Conservation (phyloP, 352 stramenopile genomes). For the Globisporangium splendens region DNA sequence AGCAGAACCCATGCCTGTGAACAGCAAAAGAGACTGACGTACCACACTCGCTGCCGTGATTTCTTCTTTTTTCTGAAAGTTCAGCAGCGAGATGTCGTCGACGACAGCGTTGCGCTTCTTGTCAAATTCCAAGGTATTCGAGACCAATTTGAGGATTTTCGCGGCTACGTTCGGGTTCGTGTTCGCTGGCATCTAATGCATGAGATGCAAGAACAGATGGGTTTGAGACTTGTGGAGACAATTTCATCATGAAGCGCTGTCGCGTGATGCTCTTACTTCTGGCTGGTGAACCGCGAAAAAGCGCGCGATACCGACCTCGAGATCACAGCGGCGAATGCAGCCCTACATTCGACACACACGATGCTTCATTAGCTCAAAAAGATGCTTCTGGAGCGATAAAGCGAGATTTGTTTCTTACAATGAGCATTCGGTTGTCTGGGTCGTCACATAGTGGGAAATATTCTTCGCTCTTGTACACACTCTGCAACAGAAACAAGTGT, state of each 20-base stretch:
- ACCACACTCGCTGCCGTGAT: conserved; percentile 43
- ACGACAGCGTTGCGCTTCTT: conserved; percentile 59
- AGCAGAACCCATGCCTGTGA: too few relatives aligned
- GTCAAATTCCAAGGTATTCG: conserved; percentile 64
- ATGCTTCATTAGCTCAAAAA: too few relatives aligned
- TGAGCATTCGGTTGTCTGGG: conserved; percentile 38
- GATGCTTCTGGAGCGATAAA: too few relatives aligned
- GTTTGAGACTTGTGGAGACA: too few relatives aligned
- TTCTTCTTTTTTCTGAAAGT: conserved; percentile 58
- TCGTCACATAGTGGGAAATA: conserved; percentile 80
- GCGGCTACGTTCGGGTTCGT: conserved; percentile 60
- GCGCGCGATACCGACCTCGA: conserved; percentile 72
- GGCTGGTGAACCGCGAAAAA: conserved; percentile 68
- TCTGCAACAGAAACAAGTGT: conserved; percentile 25
- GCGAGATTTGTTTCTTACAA: conserved; percentile 26
- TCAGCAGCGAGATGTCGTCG: conserved; percentile 66
- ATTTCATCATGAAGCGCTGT: too few relatives aligned
- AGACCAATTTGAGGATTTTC: conserved; percentile 70
- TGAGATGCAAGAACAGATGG: neutral
- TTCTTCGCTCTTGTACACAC: conserved; percentile 68
- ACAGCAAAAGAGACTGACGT: conserved; percentile 7
- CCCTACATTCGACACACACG: too few relatives aligned
- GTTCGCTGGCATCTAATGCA: conserved; percentile 49
- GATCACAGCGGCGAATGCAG: conserved; percentile 66
- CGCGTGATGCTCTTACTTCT: conserved; percentile 24